Conservation (phyloP, 2,329 filamentous ascomycete species). For the Fusarium keratoplasticum region DNA sequence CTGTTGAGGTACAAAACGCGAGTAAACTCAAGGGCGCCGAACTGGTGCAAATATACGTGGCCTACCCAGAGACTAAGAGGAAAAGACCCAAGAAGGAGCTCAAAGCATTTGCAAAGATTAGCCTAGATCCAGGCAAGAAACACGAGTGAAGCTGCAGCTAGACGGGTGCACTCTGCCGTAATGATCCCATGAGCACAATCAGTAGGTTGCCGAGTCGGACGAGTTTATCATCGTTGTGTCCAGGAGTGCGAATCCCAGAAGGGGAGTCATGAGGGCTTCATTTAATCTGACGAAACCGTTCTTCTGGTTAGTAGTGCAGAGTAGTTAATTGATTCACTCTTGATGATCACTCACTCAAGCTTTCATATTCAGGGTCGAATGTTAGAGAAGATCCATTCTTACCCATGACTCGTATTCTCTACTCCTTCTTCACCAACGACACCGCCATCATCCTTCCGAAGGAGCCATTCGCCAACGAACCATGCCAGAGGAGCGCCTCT, state of each 20-base stretch:
- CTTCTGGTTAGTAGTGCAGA: not conserved
- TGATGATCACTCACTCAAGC: not conserved
- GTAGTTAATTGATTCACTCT: not conserved
- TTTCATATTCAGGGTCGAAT: not conserved
- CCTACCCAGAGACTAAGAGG: not conserved
- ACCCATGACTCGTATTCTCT: not conserved
- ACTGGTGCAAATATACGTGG: not conserved
- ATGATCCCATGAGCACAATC: not conserved
- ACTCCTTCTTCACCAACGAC: not conserved
- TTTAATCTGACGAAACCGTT: too few species aligned
- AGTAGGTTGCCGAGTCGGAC: not conserved
- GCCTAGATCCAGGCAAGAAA: not conserved
- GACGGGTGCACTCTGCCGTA: not conserved
- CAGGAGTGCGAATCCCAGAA: not conserved
- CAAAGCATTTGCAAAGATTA: not conserved
- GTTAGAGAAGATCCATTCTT: not conserved
- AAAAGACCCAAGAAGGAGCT: not conserved
- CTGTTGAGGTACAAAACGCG: too few species aligned
- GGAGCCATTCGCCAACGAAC: not conserved
- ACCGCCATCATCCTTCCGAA: not conserved
- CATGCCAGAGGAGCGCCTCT: not conserved
- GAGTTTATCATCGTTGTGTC: not conserved
- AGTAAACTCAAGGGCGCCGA: not conserved
- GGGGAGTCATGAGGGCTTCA: not conserved
- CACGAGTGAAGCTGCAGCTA: not conserved